A percentile compares a stretch with the other conserved stretches of the same genome.
phyloP scores from a whole-genome alignment of 2,329 filamentous ascomycete genomes.

The Neofusicoccum laricinum region DNA sequence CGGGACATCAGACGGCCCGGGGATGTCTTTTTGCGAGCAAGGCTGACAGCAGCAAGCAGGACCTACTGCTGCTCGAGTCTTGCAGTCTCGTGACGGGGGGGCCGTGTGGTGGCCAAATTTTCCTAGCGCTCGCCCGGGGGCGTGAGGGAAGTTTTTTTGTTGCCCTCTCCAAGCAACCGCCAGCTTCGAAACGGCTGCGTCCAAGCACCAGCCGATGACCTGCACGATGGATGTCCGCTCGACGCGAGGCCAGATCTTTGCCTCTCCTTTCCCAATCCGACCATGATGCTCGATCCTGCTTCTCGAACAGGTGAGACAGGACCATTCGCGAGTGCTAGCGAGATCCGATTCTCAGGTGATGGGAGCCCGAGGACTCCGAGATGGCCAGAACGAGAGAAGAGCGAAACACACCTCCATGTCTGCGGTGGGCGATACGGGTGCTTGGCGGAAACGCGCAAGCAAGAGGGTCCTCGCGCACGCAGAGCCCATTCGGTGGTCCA shows the following conservation, averaged over 20 bases:
- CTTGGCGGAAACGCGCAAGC: background rate
- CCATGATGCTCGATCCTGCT: background rate
- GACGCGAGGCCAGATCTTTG: background rate
- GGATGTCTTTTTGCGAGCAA: background rate
- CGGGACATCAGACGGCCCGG: background rate
- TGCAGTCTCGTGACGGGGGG: background rate
- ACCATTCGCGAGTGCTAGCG: background rate
- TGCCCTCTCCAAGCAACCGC: background rate
- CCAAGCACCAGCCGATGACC: background rate
- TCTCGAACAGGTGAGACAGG: background rate
- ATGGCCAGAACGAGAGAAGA: background rate
- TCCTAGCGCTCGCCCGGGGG: background rate
- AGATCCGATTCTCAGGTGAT: slow-evolving; percentile 4
- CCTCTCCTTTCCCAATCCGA: background rate
- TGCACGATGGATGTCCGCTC: background rate
- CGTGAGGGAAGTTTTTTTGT: background rate
- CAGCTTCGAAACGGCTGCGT: background rate
- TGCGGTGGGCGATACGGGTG: background rate
- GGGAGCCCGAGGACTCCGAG: background rate
- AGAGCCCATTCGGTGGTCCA: background rate
- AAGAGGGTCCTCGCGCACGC: background rate
- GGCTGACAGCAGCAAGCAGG: slow-evolving; percentile 4
- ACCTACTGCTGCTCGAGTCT: background rate
- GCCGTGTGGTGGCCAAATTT: background rate
- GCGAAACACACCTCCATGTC: background rate